Evolutionary conservation across 495 filamentous ascomycete species (phyloP), one percentile per base, ranked within the genome.

Genomic region (Entonaema liquescens): DNA sequence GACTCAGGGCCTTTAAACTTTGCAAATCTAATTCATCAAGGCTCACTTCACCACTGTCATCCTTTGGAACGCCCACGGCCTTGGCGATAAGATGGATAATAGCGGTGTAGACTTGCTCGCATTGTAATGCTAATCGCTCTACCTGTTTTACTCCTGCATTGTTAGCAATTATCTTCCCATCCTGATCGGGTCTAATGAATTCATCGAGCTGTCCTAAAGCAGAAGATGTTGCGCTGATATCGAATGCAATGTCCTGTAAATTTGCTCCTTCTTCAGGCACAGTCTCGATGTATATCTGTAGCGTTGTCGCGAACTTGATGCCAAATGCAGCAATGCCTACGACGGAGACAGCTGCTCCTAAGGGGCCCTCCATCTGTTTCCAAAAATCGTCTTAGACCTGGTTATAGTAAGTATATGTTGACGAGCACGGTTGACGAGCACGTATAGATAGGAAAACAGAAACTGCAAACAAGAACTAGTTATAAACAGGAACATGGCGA

Each of bases 151-250:
- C 6, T 2, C 73, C 73, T 2, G 61, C 58, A 47, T 72, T 38
- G 29, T 50, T 72, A 13, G n/a, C 58, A 35, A 72, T 64, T 52
- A 55, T 23, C 19, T 54, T 57, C 9, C 50, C 49, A 55, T 55
- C 59, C 17, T 56, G 28, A 23, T 63, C 57, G 17, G 40, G 31
- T 17, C 60, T 40, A 21, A 67, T 33, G 35, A 69, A 44, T 1
- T 42, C 40, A 28, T 64, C 62, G 12, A 75, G 65, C 49, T 75
- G 73, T 25, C 63, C 35, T 4, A 75, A 25, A 21, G 70, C 70
- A 3, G 69, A 60, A 36, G 69, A 65, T 15, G 73, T 73, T 17
- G 70, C 57, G 44, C 64, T 62, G 5, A 75, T 62, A 13, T 73
- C 73, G 5, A 53, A 60, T 7, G 58, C 57, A 11, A 74, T 62